Evolutionary conservation across 2,329 filamentous ascomycete genomes (phyloP).

Genomic region (Cladosporium sp.): DNA sequence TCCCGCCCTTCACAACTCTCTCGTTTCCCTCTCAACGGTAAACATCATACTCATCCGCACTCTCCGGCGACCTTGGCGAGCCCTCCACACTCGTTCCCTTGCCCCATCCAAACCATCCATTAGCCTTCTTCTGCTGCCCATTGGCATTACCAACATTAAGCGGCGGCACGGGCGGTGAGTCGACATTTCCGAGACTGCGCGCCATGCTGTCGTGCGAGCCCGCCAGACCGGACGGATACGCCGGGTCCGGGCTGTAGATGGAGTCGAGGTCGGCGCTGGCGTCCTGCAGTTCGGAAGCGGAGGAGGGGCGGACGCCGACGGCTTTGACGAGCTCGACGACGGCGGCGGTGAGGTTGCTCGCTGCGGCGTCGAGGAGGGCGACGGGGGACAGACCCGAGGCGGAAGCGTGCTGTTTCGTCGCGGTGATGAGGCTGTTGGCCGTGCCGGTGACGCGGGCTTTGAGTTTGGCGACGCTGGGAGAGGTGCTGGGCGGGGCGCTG

Average conservation of each 20-base stretch:
- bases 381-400: slow-evolving; percentile 84
- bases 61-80: not conserved
- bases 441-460: slow-evolving; percentile 84
- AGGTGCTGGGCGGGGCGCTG: slow-evolving; percentile 18
- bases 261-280: slow-evolving; percentile 21
- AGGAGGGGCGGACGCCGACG: slow-evolving; percentile 66
- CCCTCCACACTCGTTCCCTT: slow-evolving; percentile 12
- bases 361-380: slow-evolving; percentile 88
- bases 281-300: slow-evolving; percentile 20
- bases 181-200: not conserved
- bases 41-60: no score
- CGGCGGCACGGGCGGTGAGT: slow-evolving; percentile 5
- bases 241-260: slow-evolving; percentile 19
- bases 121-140: slow-evolving; percentile 12
- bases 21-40: no score
- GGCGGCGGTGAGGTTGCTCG: slow-evolving; percentile 80
- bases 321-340: slow-evolving; percentile 79
- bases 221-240: slow-evolving; percentile 3
- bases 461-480: slow-evolving; percentile 48
- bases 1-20: no score
- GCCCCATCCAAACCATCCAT: slow-evolving; percentile 16
- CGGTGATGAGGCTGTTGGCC: slow-evolving; percentile 92
- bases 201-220: slow-evolving; percentile 1
- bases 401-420: slow-evolving; percentile 83
- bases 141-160: not conserved